These are phyloP conservation scores for Dryas integrifolia DNA, from an alignment of 331 rosid genomes.

Conservation along the genomic window DNA sequence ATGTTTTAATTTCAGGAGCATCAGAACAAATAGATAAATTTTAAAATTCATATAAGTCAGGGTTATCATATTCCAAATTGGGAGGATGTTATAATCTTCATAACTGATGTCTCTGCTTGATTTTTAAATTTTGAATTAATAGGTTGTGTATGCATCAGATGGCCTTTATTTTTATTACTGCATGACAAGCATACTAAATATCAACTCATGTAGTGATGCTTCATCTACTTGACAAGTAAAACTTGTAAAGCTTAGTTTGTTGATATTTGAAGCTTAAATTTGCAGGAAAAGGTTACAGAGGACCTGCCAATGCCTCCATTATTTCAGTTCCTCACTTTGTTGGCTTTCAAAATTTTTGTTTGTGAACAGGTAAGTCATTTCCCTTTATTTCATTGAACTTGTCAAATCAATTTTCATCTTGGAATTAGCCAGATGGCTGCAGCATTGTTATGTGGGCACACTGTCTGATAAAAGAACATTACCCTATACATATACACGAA, in stretches of 20 bases:
- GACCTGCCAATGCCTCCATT: conserved; percentile 71
- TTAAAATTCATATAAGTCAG: not conserved
- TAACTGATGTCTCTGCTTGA: not conserved
- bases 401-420: not conserved
- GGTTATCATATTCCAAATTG: not conserved
- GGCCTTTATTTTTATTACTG: not conserved
- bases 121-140: not conserved
- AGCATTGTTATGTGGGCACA: too few relatives aligned
- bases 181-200: not conserved
- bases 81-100: not conserved
- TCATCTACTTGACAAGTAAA: conserved; percentile 3
- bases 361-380: conserved; percentile 54
- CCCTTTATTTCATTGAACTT: not conserved
- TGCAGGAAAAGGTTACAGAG: conserved; percentile 61
- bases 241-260: conserved; percentile 20
- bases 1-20: not conserved
- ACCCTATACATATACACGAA: too few relatives aligned
- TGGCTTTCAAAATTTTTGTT: conserved; percentile 69
- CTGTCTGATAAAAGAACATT: too few relatives aligned
- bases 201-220: conserved; percentile 5
- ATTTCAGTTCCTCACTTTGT: conserved; percentile 67
- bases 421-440: not conserved
- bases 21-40: not conserved
- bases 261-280: conserved; percentile 31
- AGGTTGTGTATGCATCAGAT: not conserved